These are phyloP conservation scores for Lasiosphaeria ovina DNA, from an alignment of 495 filamentous ascomycete species.

Conservation along the genomic window DNA sequence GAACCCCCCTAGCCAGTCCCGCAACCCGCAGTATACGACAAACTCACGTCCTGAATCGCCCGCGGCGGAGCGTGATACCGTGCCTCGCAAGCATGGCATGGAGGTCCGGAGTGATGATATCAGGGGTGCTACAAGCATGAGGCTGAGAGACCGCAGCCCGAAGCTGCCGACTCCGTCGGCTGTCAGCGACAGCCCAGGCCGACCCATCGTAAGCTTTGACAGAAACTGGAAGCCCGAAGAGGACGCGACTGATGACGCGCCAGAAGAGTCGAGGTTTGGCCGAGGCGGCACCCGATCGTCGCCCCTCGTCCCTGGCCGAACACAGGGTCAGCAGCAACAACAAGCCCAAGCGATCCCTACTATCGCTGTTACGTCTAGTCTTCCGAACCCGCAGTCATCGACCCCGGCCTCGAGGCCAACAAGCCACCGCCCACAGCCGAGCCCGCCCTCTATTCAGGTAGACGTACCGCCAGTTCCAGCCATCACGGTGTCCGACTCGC, in stretches of 20 bases:
- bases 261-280: conserved; percentile 38
- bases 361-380: conserved; percentile 58
- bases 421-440: conserved; percentile 30
- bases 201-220: conserved; percentile 94
- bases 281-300: conserved; percentile 21
- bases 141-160: conserved; percentile 75
- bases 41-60: conserved; percentile 50
- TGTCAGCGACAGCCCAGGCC: conserved; percentile 78
- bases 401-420: conserved; percentile 28
- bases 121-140: conserved; percentile 85
- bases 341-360: conserved; percentile 47
- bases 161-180: conserved; percentile 81
- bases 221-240: conserved; percentile 69
- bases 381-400: conserved; percentile 34
- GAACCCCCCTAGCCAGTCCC: conserved; percentile 73
- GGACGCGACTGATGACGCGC: conserved; percentile 56
- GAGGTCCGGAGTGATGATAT: conserved; percentile 87
- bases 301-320: conserved; percentile 27
- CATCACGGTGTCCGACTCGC: conserved; percentile 32
- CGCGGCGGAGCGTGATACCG: conserved; percentile 18
- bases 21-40: conserved; percentile 67
- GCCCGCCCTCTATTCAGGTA: conserved; percentile 41
- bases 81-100: conserved; percentile 64
- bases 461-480: conserved; percentile 28
- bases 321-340: conserved; percentile 25